Percentiles rank a stretch among this genome's conserved stretches.
Evolutionary conservation across 116 monocot genomes (phyloP).

Genomic region (Zostera marina): DNA sequence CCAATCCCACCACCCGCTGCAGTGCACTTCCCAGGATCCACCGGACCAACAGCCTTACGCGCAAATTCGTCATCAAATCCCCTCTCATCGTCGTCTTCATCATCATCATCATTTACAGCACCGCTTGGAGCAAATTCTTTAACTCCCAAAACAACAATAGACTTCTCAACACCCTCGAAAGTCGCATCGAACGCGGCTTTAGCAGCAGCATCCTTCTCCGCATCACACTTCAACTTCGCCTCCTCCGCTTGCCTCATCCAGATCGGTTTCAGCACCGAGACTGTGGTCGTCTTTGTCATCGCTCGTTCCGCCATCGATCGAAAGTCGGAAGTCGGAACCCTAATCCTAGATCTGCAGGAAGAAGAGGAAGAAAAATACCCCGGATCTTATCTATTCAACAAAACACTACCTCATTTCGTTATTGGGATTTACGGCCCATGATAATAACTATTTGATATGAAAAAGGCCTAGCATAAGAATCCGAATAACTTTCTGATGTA

Average conservation of each 20-base stretch:
- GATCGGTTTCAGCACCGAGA: slow-evolving; percentile 21
- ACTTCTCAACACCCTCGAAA: slow-evolving; percentile 45
- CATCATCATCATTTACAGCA: too few relatives aligned
- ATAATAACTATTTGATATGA: too few relatives aligned
- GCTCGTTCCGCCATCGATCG: slow-evolving; percentile 9
- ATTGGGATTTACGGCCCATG: too few relatives aligned
- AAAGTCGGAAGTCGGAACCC: too few relatives aligned
- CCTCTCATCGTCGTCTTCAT: slow-evolving; percentile 16
- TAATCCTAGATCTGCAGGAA: slow-evolving; percentile 1
- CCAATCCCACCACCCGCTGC: slow-evolving; percentile 74
- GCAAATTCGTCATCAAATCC: slow-evolving; percentile 22
- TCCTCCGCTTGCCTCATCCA: slow-evolving; percentile 98
- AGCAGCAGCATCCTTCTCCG: slow-evolving; percentile 82
- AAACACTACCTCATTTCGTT: too few relatives aligned
- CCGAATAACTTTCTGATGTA: too few relatives aligned
- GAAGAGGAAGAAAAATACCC: not conserved
- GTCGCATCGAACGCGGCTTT: slow-evolving; percentile 98
- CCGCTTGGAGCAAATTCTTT: too few relatives aligned
- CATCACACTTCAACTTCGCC: slow-evolving; percentile 82
- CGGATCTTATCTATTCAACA: too few relatives aligned
- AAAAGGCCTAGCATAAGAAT: too few relatives aligned
- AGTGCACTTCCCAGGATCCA: slow-evolving; percentile 69
- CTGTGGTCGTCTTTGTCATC: not conserved
- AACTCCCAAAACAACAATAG: too few relatives aligned
- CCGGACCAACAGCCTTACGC: slow-evolving; percentile 48